These are phyloP conservation scores for Ophiostoma novo-ulmi DNA, from an alignment of 2,329 filamentous ascomycete species.

Conservation along the genomic window DNA sequence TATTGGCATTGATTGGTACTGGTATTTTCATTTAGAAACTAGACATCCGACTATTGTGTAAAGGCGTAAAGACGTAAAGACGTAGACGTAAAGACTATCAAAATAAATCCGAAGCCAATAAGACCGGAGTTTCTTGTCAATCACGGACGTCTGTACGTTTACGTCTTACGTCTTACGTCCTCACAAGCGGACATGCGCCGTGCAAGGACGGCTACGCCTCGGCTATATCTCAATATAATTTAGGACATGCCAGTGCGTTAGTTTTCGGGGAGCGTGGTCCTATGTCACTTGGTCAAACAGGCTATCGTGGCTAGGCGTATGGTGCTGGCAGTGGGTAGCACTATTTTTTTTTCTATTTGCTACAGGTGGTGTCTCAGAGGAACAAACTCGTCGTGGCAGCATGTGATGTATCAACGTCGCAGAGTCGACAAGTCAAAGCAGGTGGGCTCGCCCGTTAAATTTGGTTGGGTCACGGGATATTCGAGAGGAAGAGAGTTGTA, in stretches of 20 bases:
- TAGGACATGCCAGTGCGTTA: background rate
- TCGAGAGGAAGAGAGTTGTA: background rate
- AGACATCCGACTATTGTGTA: background rate
- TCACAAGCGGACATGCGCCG: background rate
- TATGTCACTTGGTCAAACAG: background rate
- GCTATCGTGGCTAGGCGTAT: too few relatives aligned
- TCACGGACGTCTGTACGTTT: background rate
- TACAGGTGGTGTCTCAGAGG: background rate
- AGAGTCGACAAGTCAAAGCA: conserved; percentile 7
- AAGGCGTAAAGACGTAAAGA: background rate
- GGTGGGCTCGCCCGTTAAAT: conserved; percentile 5
- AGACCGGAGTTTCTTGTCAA: background rate
- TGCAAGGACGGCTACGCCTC: background rate
- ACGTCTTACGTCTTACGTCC: background rate
- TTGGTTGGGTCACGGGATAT: background rate
- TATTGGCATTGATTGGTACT: background rate
- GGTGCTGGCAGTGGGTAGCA: too few relatives aligned
- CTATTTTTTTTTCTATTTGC: background rate
- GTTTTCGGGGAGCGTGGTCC: background rate
- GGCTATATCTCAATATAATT: background rate
- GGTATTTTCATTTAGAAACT: background rate
- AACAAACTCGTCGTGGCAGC: background rate
- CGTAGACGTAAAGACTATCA: background rate
- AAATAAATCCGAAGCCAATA: background rate
- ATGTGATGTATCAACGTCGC: background rate